Base-by-base conservation (phyloP, 345 rosid genomes). In the Eucalyptus erythrocorys region DNA sequence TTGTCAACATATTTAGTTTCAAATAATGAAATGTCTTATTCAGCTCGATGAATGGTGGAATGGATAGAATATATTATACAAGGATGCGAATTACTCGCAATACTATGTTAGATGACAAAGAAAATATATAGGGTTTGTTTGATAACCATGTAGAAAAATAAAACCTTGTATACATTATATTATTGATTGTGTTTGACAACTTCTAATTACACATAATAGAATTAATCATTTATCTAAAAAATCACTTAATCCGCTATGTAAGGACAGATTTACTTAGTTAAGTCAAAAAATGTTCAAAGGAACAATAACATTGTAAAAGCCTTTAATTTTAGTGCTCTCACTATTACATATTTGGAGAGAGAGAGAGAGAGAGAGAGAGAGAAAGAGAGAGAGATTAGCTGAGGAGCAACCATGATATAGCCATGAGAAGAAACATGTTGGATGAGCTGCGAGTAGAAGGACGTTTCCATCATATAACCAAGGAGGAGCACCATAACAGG, bases 341-440 rank as follows among this genome's bases (percentile, higher is more conserved):
- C n/a, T n/a, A n/a, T n/a, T n/a, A n/a, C 17, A 30, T 6, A 13
- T 6, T 61, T 53, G 5, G 12, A 53, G 30, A 48, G 49, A 57
- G 66, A 59, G 64, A 57, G 64, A 55, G 40, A 34, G 34, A 27
- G 30, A 64, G 34, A 61, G 68, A 61, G 68, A 61, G 13, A 30
- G 40, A 34, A 16, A 27, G 30, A 64, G 34, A 61, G 68, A 61
- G 68, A 61, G 13, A 30, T 3, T 32, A 66, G 40, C 79, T 66
- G 79, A 66, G 42, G 79, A 32, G 80, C 42, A 5, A 68, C 42
- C 42, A 8, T 19, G 42, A 68, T 68, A 68, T 93, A 97, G 86
- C 99, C 99, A 95, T 96, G 96, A 87, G 99, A 97, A 89, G 99
- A 96, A 89, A 97, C 90, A 84, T 97, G 99, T 76, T 88, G 94